Evolutionary conservation across 192 early-diverging fungal genomes (phyloP), one percentile per base, ranked within the genome.

Genomic region (Diversispora epigaea): DNA sequence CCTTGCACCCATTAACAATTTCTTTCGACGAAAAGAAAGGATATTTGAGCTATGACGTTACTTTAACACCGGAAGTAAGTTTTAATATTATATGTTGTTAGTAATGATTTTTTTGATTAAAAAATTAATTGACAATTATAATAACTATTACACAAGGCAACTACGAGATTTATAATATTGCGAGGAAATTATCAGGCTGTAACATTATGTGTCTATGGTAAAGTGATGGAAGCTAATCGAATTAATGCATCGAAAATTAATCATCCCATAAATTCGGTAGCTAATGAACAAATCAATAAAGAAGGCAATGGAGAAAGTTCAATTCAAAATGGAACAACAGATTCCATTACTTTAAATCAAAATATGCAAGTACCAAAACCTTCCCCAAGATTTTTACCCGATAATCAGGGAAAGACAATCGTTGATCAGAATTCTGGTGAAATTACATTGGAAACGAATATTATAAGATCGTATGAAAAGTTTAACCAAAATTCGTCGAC

Each of bases 141-240:
- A 43, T 47, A 77, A 32, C 25, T 32, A 32, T 32, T 32, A 32
- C 25, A 32, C 25, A 32, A 77, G 76, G 76, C 69, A n/a, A 71
- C 69, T 21, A 77, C 76, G 2, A 68, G 76, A 7, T 77, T 77
- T 62, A 77, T 77, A 44, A 77, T 77, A 22, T 41, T 77, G 14
- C 66, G 76, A 2, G 76, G 76, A 45, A 71, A 70, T 58, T 77
- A 77, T 43, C 66, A 77, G 14, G 11, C 55, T 58, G 67, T 77
- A n/a, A 77, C 76, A 43, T 22, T 77, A 21, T 77, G 76, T 62
- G 73, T 77, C 14, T 77, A 77, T 58, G 76, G 76, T 44, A 47
- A 44, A 21, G 76, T 71, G 6, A 15, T 77, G 25, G 76, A 77
- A 57, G 62, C 39, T 46, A 57, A 32, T 41, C 71, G 41, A 21